Conservation (phyloP, 768 basidiomycete genomes). For the Boletus rubescentipes region DNA sequence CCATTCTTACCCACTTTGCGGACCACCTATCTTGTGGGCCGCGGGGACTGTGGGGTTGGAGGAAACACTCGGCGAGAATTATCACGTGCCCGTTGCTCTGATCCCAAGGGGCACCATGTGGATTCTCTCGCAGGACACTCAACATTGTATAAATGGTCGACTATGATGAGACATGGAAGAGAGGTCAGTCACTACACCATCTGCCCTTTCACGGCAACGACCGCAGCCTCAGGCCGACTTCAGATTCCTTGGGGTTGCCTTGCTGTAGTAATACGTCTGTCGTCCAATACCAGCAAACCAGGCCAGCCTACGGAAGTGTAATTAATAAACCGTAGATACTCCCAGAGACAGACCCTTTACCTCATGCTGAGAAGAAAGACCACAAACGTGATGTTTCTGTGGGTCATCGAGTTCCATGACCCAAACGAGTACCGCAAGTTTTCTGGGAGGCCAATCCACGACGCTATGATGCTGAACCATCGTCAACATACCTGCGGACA, state of each 20-base stretch:
- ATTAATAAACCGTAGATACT: background rate
- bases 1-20: no score
- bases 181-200: no score
- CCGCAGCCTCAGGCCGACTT: slow-evolving; percentile 13
- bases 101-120: no score
- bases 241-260: slow-evolving; percentile 6
- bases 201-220: background rate
- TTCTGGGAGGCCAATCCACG: slow-evolving; percentile 57
- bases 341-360: slow-evolving; percentile 33
- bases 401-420: slow-evolving; percentile 70
- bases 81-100: no score
- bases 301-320: slow-evolving; percentile 38
- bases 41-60: no score
- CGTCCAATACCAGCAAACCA: slow-evolving; percentile 58
- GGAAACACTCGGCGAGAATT: no score
- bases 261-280: slow-evolving; percentile 42
- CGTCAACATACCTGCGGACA: background rate
- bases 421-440: slow-evolving; percentile 48
- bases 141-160: no score
- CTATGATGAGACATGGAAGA: no score
- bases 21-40: no score
- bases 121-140: no score
- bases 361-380: slow-evolving; percentile 55
- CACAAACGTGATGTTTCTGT: slow-evolving; percentile 72
- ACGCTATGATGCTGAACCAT: slow-evolving; percentile 50